Percentiles rank a stretch among this genome's conserved stretches.
Evolutionary conservation across 2,329 filamentous ascomycete genomes (phyloP).

Genomic region (Trichoderma harzianum): DNA sequence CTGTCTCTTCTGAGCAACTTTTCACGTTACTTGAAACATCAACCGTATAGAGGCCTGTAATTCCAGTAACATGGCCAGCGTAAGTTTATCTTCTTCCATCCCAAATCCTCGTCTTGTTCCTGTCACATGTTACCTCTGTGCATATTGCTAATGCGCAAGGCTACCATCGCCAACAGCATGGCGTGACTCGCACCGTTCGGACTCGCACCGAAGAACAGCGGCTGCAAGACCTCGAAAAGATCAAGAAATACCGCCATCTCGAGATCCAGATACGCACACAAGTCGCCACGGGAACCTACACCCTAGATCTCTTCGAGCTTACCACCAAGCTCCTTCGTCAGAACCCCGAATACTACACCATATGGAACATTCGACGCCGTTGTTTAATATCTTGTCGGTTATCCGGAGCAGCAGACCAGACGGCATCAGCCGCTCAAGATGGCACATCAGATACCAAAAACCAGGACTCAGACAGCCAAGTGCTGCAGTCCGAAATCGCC

Average conservation of each 20-base stretch:
- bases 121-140: neutral
- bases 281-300: slow-evolving; percentile 39
- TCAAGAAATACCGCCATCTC: slow-evolving; percentile 69
- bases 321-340: slow-evolving; percentile 69
- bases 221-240: slow-evolving; percentile 69
- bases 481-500: slow-evolving; percentile 66
- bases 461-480: slow-evolving; percentile 51
- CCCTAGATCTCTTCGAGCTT: slow-evolving; percentile 56
- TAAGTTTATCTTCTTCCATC: neutral
- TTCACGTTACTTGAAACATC: neutral
- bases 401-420: slow-evolving; percentile 50
- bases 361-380: slow-evolving; percentile 84
- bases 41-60: neutral
- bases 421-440: slow-evolving; percentile 42
- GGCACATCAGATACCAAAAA: neutral
- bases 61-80: neutral
- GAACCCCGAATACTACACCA: slow-evolving; percentile 86
- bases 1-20: neutral
- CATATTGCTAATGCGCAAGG: slow-evolving; percentile 2
- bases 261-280: slow-evolving; percentile 65
- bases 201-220: slow-evolving; percentile 65
- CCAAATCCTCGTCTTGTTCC: neutral
- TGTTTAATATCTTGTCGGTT: slow-evolving; percentile 60
- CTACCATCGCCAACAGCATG: slow-evolving; percentile 59
- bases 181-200: slow-evolving; percentile 67